phyloP scores from a whole-genome alignment of 2,329 filamentous ascomycete species.

The Fonsecaea multimorphosa region DNA sequence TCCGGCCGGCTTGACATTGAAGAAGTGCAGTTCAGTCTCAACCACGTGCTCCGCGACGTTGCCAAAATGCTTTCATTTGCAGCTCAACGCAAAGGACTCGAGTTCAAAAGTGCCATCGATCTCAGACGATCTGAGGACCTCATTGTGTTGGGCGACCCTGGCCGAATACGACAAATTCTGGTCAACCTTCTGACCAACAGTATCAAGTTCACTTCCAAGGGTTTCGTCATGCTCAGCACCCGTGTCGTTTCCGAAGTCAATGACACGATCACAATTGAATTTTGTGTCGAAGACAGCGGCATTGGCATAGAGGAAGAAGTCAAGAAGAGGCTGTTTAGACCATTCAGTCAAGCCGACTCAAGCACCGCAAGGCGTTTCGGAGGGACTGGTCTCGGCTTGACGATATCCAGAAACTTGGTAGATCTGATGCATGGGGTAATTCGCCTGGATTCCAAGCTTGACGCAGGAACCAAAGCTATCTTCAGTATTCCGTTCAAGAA shows the following conservation, averaged over 20 bases:
- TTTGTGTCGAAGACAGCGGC: slow-evolving; percentile 76
- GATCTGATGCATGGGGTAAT: slow-evolving; percentile 82
- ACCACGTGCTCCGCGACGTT: slow-evolving; percentile 74
- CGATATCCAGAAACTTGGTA: slow-evolving; percentile 80
- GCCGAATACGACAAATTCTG: slow-evolving; percentile 75
- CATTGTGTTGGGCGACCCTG: slow-evolving; percentile 78
- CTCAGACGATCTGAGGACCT: slow-evolving; percentile 67
- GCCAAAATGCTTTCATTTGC: slow-evolving; percentile 80
- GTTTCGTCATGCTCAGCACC: slow-evolving; percentile 71
- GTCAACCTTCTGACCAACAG: slow-evolving; percentile 79
- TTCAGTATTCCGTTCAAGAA: slow-evolving; percentile 82
- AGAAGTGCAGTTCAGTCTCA: slow-evolving; percentile 78
- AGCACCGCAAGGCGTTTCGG: slow-evolving; percentile 80
- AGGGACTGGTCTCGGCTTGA: slow-evolving; percentile 77
- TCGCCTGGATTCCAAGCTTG: slow-evolving; percentile 69
- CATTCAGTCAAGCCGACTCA: slow-evolving; percentile 81
- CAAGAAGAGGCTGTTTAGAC: slow-evolving; percentile 73
- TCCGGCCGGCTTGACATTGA: slow-evolving; percentile 78
- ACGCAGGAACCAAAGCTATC: slow-evolving; percentile 72
- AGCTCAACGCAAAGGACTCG: slow-evolving; percentile 73
- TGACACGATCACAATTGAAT: slow-evolving; percentile 71
- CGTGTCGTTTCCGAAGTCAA: slow-evolving; percentile 67
- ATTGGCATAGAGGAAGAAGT: slow-evolving; percentile 83
- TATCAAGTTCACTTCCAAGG: slow-evolving; percentile 75
- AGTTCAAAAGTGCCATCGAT: slow-evolving; percentile 70